Conservation (phyloP, 2,329 filamentous ascomycete species). For the Hirsutella thompsonii region DNA sequence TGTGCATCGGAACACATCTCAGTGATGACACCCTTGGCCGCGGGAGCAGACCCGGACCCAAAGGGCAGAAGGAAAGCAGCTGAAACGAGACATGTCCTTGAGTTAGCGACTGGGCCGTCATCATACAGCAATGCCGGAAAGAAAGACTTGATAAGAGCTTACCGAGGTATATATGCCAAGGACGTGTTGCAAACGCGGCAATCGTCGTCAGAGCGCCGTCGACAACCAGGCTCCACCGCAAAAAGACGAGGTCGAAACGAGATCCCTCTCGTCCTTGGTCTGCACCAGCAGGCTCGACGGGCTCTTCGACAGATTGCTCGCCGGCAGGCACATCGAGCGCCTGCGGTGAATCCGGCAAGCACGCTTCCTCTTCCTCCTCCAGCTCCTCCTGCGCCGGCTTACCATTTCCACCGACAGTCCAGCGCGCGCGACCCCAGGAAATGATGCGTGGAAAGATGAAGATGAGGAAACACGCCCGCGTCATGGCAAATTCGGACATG, state of each 20-base stretch:
- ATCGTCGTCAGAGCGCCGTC: conserved; percentile 53
- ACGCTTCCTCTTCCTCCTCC: background rate
- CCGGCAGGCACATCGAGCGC: background rate
- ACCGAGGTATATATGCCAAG: conserved; percentile 58
- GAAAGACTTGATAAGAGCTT: too few species aligned
- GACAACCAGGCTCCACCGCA: conserved; percentile 50
- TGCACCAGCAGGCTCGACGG: background rate
- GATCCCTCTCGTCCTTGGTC: conserved; percentile 33
- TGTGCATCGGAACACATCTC: conserved; percentile 53
- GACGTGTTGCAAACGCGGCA: conserved; percentile 45
- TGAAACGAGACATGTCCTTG: too few species aligned
- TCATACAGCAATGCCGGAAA: too few species aligned
- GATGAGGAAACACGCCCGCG: conserved; percentile 41
- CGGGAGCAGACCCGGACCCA: conserved; percentile 54
- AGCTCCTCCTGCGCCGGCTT: conserved; percentile 22
- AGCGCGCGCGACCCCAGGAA: conserved; percentile 25
- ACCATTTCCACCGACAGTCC: conserved; percentile 6
- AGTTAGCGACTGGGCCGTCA: too few species aligned
- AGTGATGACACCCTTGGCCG: conserved; percentile 61
- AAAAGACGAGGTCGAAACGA: conserved; percentile 54
- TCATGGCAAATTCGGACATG: conserved; percentile 41
- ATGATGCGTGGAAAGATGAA: conserved; percentile 42
- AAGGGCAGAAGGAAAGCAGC: conserved; percentile 53
- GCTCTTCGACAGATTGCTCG: background rate
- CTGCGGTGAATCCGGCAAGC: background rate